Conservation (phyloP, 2,329 filamentous ascomycete genomes). For the Cytospora leucostoma region DNA sequence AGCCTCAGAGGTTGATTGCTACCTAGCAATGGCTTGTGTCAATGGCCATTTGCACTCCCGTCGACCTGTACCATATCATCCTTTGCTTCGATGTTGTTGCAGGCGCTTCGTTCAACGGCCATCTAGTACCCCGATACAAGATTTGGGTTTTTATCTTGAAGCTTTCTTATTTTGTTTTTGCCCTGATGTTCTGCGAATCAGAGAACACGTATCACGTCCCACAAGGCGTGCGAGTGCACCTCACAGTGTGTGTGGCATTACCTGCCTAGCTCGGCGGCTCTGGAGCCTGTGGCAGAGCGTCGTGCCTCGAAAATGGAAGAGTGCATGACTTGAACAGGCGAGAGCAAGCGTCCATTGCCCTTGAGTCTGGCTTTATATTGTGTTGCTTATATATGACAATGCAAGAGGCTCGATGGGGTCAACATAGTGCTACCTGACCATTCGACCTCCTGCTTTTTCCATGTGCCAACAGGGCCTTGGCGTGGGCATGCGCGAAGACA, state of each 20-base stretch:
- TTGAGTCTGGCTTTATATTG: not conserved
- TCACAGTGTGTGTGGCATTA: not conserved
- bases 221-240: slow-evolving; percentile 10
- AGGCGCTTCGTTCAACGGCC: not conserved
- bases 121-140: not conserved
- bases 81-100: not conserved
- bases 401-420: slow-evolving; percentile 1
- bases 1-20: too few species aligned
- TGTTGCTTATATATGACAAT: not conserved
- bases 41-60: not conserved
- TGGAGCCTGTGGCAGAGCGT: not conserved
- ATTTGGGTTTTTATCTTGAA: not conserved
- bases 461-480: slow-evolving; percentile 7
- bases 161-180: slow-evolving; percentile 8
- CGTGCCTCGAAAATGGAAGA: not conserved
- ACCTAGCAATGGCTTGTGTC: too few species aligned
- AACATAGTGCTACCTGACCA: not conserved
- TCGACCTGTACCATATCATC: not conserved
- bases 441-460: not conserved
- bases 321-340: not conserved
- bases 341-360: not conserved
- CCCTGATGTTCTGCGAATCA: not conserved
- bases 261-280: not conserved
- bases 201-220: not conserved
- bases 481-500: slow-evolving; percentile 20